A percentile compares a stretch with the other conserved stretches of the same genome.
phyloP scores from a whole-genome alignment of 352 stramenopile genomes.

The Pythium vanterpoolii region DNA sequence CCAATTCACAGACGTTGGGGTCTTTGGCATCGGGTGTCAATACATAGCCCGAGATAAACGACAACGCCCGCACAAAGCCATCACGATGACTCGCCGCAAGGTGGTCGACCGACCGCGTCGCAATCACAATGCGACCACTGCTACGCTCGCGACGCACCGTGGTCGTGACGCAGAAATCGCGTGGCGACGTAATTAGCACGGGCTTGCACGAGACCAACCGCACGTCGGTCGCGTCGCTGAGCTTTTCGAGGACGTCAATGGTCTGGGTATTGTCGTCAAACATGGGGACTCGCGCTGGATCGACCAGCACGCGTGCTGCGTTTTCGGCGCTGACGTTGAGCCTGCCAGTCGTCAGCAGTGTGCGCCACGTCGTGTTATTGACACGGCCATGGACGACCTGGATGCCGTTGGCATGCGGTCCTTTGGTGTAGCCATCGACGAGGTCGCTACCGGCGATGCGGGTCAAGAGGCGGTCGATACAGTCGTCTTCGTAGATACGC shows the following conservation, averaged over 20 bases:
- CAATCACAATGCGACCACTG: slow-evolving; percentile 58
- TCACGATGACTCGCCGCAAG: slow-evolving; percentile 40
- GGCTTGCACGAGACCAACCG: slow-evolving; percentile 54
- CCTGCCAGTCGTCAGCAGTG: slow-evolving; percentile 62
- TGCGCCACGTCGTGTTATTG: slow-evolving; percentile 53
- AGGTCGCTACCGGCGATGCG: slow-evolving; percentile 59
- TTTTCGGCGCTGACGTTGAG: slow-evolving; percentile 56
- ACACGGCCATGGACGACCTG: slow-evolving; percentile 69
- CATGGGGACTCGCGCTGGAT: slow-evolving; percentile 54
- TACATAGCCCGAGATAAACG: slow-evolving; percentile 69
- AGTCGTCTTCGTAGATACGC: slow-evolving; percentile 56
- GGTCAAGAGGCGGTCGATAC: slow-evolving; percentile 46
- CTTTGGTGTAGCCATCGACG: slow-evolving; percentile 55
- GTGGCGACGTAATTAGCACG: slow-evolving; percentile 71
- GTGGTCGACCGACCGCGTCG: slow-evolving; percentile 67
- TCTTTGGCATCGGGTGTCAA: slow-evolving; percentile 56
- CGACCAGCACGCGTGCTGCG: slow-evolving; percentile 47
- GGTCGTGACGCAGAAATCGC: slow-evolving; percentile 70
- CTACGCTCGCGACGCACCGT: slow-evolving; percentile 44
- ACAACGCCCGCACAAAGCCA: slow-evolving; percentile 23
- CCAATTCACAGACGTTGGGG: slow-evolving; percentile 59
- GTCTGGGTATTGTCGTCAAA: slow-evolving; percentile 81
- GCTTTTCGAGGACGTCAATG: slow-evolving; percentile 51
- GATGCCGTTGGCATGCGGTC: slow-evolving; percentile 62
- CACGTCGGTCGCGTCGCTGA: slow-evolving; percentile 60